Percentiles rank a stretch among this genome's conserved stretches.
Evolutionary conservation across 2,329 filamentous ascomycete species (phyloP).

Genomic region (Exophiala lecanii-corni): DNA sequence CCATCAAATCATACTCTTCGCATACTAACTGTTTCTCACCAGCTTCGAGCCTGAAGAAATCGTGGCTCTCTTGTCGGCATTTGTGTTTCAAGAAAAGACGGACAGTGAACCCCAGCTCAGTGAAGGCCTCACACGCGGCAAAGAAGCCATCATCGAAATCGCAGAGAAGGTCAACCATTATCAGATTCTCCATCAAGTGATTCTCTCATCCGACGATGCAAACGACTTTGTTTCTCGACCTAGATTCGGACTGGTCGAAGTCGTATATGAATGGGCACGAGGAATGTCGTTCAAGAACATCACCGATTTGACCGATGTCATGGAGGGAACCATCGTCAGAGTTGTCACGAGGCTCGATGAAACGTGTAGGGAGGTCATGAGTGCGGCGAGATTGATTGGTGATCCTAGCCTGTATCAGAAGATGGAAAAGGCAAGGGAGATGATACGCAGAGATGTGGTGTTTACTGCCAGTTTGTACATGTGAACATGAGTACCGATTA

Average conservation of each 20-base stretch:
- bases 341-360: constrained; percentile 93
- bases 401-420: constrained; percentile 90
- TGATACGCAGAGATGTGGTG: constrained; percentile 95
- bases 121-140: constrained; percentile 73
- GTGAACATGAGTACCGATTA: too few species aligned
- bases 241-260: constrained; percentile 90
- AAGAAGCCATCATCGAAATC: constrained; percentile 80
- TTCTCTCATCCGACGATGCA: constrained; percentile 80
- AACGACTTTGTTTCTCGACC: constrained; percentile 87
- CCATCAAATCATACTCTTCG: too few species aligned
- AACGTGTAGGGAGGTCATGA: constrained; percentile 95
- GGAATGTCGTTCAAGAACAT: constrained; percentile 99
- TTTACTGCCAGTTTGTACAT: constrained; percentile 86
- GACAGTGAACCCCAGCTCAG: constrained; percentile 75
- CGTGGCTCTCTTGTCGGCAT: constrained; percentile 84
- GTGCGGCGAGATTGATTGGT: constrained; percentile 89
- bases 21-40: too few species aligned
- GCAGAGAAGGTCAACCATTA: constrained; percentile 88
- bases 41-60: constrained; percentile 65
- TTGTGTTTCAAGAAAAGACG: constrained; percentile 98
- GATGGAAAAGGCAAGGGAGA: constrained; percentile 95
- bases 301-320: constrained; percentile 88
- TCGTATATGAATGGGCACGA: constrained; percentile 96
- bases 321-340: constrained; percentile 94
- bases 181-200: constrained; percentile 87